phyloP scores from a whole-genome alignment of 192 early-diverging fungal species.

The Spizellomyces punctatus region DNA sequence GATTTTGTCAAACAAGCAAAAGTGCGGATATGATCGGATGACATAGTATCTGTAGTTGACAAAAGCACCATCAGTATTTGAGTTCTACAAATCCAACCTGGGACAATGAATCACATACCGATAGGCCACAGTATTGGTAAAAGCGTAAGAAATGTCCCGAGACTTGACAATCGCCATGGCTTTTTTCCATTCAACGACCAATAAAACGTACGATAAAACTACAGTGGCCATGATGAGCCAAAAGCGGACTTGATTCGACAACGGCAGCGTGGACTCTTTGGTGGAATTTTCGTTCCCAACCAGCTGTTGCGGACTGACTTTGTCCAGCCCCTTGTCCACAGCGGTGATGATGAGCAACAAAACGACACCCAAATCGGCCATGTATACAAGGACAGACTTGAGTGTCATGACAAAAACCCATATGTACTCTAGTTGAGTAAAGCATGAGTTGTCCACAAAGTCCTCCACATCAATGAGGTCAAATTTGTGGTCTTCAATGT shows the following conservation, averaged over 20 bases:
- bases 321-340: neutral
- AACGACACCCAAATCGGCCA: slow-evolving; percentile 79
- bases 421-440: slow-evolving; percentile 10
- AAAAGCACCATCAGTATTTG: neutral
- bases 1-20: slow-evolving; percentile 78
- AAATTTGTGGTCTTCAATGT: slow-evolving; percentile 83
- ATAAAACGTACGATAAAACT: slow-evolving; percentile 65
- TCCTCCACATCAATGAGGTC: slow-evolving; percentile 84
- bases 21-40: slow-evolving; percentile 74
- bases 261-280: slow-evolving; percentile 29
- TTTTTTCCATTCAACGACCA: slow-evolving; percentile 71
- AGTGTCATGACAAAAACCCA: slow-evolving; percentile 52
- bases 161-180: slow-evolving; percentile 64
- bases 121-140: slow-evolving; percentile 74
- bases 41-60: slow-evolving; percentile 56
- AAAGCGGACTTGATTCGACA: slow-evolving; percentile 26
- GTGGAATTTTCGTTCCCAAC: slow-evolving; percentile 35
- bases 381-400: slow-evolving; percentile 74
- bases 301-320: neutral
- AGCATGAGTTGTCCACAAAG: slow-evolving; percentile 46
- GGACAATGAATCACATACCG: slow-evolving; percentile 30
- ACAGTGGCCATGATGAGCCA: slow-evolving; percentile 64
- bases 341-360: slow-evolving; percentile 57
- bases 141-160: slow-evolving; percentile 75
- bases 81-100: neutral